Base-by-base conservation (phyloP, 305 asterid genomes). In the Solanum hybrid region DNA sequence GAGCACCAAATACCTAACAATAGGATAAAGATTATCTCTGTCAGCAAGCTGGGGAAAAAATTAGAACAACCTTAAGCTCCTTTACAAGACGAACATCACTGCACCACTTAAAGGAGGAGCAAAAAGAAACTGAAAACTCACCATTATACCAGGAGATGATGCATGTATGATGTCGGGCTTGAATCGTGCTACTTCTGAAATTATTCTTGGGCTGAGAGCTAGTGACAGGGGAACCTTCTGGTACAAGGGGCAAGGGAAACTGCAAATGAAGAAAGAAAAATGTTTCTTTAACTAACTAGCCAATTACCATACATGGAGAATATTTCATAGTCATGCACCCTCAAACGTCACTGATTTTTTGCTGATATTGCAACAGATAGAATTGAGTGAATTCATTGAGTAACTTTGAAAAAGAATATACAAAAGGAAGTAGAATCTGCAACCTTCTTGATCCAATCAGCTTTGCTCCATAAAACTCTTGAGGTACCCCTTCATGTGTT, bases 81-180 rank as follows among this genome's bases (percentile, higher is more conserved):
- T 68, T 68, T 68, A 91, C 36, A 87, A 85, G 15, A 37, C 10
- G 15, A 57, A 90, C 36, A 14, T 41, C 75, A 78, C 39, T 86
- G 73, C 75, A 68, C 36, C 79, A 92, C 33, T 68, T 31, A 36
- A 83, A 68, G 12, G 84, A 89, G 11, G 76, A 45, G 26, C 22
- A 87, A 90, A 76, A 41, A 88, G 90, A 89, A 82, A 87, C 32
- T 82, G 79, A 88, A 65, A 85, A 29, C 88, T 87, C 88, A 97
- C 99, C 99, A 98, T 98, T 89, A 98, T 95, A 57, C 99, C 99
- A 12, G 99, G 99, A 87, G 99, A 98, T 24, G 99, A 96, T 72
- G 99, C 99, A 34, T 98, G 99, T 91, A 98, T 95, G 77, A 98
- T 97, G 91, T 98, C 99, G 22, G 99, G 99, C 95, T 96, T 98